phyloP scores from a whole-genome alignment of 192 early-diverging fungal genomes.

The Chytriomyces sp. region DNA sequence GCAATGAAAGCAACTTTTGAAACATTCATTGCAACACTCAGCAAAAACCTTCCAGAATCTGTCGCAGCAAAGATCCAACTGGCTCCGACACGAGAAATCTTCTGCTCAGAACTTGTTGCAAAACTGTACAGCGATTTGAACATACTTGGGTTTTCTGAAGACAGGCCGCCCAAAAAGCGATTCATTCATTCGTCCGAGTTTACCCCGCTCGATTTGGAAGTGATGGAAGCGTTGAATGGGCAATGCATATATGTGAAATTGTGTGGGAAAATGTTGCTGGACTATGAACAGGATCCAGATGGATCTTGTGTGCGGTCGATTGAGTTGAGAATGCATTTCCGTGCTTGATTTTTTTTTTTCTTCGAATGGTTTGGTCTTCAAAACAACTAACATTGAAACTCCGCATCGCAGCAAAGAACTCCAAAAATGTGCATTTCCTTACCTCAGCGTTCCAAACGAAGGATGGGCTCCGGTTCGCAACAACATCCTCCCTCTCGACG shows the following conservation, averaged over 20 bases:
- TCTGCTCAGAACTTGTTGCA: conserved; percentile 35
- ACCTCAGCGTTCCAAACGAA: conserved; percentile 13
- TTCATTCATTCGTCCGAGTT: conserved; percentile 22
- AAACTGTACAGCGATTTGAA: conserved; percentile 12
- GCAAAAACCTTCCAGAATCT: background rate
- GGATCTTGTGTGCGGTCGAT: background rate
- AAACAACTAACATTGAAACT: background rate
- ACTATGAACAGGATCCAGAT: background rate
- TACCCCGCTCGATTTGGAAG: conserved; percentile 36
- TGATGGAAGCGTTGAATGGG: conserved; percentile 13
- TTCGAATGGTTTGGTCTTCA: background rate
- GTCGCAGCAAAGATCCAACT: background rate
- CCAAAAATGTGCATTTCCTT: conserved; percentile 9
- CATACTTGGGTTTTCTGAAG: conserved; percentile 19
- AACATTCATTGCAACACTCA: background rate
- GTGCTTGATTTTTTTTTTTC: background rate
- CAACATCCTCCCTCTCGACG: background rate
- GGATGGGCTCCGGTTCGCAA: conserved; percentile 12
- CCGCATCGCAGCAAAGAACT: conserved; percentile 1
- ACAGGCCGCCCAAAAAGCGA: background rate
- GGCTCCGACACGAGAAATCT: conserved; percentile 15
- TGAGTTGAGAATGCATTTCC: conserved; percentile 17
- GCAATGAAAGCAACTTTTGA: background rate
- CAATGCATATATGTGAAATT: background rate
- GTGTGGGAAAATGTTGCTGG: conserved; percentile 6